Percentiles rank a stretch among this genome's conserved stretches.
phyloP scores from a whole-genome alignment of 169 alveolate genomes.

The Plasmodium cynomolgi region DNA sequence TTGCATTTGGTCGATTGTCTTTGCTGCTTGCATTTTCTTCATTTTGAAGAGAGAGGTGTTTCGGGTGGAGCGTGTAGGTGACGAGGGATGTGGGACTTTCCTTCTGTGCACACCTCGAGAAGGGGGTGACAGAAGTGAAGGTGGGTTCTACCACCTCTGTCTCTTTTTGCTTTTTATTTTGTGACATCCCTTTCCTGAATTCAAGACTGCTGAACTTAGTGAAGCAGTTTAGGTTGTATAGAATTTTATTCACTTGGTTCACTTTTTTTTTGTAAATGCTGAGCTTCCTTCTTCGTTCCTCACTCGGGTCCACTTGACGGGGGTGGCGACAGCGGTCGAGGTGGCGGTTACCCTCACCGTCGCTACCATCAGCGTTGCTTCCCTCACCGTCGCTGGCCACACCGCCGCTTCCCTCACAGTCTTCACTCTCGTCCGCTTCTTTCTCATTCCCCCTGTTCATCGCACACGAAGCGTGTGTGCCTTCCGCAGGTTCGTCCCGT shows the following conservation, averaged over 20 bases:
- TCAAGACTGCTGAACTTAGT: conserved; percentile 33
- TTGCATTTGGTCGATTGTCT: not conserved
- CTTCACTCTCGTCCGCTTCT: not conserved
- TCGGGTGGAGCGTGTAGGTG: not conserved
- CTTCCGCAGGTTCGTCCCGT: not conserved
- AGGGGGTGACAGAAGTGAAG: not conserved
- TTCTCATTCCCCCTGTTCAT: not conserved
- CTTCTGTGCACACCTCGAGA: not conserved
- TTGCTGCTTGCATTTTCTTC: not conserved
- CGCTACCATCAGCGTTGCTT: not conserved
- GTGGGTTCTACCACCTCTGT: not conserved
- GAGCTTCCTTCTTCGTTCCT: not conserved
- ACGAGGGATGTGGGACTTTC: not conserved
- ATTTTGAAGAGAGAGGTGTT: not conserved
- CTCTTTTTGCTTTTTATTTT: not conserved
- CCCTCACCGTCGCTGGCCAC: too few species aligned
- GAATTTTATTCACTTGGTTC: conserved; percentile 41
- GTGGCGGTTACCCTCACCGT: not conserved
- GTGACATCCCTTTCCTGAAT: not conserved
- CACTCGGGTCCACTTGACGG: not conserved
- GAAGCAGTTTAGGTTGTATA: conserved; percentile 32
- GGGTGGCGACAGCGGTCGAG: not conserved
- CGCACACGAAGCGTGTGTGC: not conserved
- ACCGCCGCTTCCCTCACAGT: too few species aligned
- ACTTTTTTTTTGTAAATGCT: conserved; percentile 35